These are phyloP conservation scores for Thecaphora frezii DNA, from an alignment of 1,284 basidiomycete genomes.

Conservation along the genomic window DNA sequence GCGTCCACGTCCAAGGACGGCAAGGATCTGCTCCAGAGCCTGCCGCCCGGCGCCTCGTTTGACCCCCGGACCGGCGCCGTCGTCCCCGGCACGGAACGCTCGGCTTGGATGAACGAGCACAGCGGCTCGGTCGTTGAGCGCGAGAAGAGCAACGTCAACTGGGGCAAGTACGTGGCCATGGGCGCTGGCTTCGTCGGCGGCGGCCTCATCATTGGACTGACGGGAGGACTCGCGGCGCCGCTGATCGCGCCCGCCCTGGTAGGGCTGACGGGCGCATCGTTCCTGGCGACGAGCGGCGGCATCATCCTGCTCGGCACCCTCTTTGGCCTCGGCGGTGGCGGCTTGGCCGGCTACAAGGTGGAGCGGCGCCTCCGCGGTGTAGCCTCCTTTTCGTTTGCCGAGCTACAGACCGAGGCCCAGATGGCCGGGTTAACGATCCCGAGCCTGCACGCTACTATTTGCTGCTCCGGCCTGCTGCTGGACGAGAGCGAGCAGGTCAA, in stretches of 20 bases:
- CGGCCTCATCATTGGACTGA: constrained; percentile 45
- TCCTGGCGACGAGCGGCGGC: constrained; percentile 48
- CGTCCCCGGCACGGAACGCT: constrained; percentile 4
- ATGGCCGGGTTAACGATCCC: constrained; percentile 42
- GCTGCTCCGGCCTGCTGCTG: constrained; percentile 44
- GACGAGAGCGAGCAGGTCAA: constrained; percentile 33
- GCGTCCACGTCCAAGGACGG: constrained; percentile 31
- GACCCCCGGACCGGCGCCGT: constrained; percentile 10
- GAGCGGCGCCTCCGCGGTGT: constrained; percentile 42
- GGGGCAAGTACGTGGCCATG: constrained; percentile 47
- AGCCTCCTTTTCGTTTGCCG: constrained; percentile 35
- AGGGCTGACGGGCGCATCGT: constrained; percentile 45
- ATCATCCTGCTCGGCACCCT: constrained; percentile 51
- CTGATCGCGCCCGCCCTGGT: constrained; percentile 47
- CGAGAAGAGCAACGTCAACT: constrained; percentile 42
- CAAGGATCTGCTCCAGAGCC: constrained; percentile 38
- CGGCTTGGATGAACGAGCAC: constrained; percentile 49
- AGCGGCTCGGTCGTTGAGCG: constrained; percentile 29
- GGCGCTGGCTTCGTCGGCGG: constrained; percentile 45
- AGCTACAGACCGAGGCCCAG: constrained; percentile 29
- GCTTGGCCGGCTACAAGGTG: constrained; percentile 50
- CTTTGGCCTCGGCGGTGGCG: constrained; percentile 49
- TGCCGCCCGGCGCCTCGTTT: constrained; percentile 26
- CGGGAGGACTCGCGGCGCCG: constrained; percentile 50
- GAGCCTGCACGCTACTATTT: constrained; percentile 51